These are phyloP conservation scores for Betula pendula DNA, from an alignment of 306 rosid genomes.

Conservation along the genomic window DNA sequence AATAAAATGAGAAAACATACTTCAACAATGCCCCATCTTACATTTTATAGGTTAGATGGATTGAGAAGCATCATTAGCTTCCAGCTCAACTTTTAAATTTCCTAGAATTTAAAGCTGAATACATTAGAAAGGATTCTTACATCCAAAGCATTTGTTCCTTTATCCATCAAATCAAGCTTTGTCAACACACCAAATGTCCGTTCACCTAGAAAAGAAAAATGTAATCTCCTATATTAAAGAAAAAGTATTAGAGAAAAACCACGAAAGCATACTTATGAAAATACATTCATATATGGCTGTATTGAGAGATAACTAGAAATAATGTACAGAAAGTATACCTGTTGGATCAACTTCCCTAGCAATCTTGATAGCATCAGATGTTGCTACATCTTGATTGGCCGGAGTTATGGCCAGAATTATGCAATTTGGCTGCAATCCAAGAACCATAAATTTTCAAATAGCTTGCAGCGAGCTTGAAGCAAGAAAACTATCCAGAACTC, in stretches of 20 bases:
- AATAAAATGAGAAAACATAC: background rate
- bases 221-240: background rate
- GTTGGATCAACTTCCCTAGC: slow-evolving; percentile 88
- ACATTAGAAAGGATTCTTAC: slow-evolving; percentile 46
- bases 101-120: slow-evolving; percentile 21
- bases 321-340: slow-evolving; percentile 41
- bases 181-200: slow-evolving; percentile 91
- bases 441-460: background rate
- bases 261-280: background rate
- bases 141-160: slow-evolving; percentile 82
- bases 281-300: slow-evolving; percentile 7
- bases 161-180: slow-evolving; percentile 96
- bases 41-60: background rate
- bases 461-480: slow-evolving; percentile 7
- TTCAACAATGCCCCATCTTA: background rate
- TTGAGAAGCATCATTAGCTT: slow-evolving; percentile 6
- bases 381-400: slow-evolving; percentile 91
- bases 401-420: slow-evolving; percentile 88
- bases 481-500: background rate
- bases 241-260: background rate
- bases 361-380: slow-evolving; percentile 86
- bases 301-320: slow-evolving; percentile 17
- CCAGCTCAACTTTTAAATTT: slow-evolving; percentile 22
- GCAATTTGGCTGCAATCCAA: slow-evolving; percentile 74
- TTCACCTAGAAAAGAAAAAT: slow-evolving; percentile 51